Evolutionary conservation across 495 filamentous ascomycete genomes (phyloP).

Genomic region (Neurospora terricola): DNA sequence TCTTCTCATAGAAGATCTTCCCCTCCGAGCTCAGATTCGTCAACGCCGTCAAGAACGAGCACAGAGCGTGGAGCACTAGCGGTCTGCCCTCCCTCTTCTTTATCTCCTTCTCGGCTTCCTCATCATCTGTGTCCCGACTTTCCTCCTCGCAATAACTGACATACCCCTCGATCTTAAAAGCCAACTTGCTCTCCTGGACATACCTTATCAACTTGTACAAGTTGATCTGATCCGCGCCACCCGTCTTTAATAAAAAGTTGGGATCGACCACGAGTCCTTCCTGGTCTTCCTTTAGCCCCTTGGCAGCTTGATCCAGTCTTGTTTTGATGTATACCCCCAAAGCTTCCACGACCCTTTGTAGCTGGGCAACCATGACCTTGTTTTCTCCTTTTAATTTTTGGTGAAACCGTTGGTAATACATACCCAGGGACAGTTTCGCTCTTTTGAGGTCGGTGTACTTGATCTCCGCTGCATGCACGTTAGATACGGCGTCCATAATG

Average conservation of each 20-base stretch:
- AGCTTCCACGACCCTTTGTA: slow-evolving; percentile 69
- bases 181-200: slow-evolving; percentile 84
- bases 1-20: slow-evolving; percentile 66
- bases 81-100: slow-evolving; percentile 16
- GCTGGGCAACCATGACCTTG: slow-evolving; percentile 80
- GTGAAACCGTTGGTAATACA: slow-evolving; percentile 79
- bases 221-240: slow-evolving; percentile 92
- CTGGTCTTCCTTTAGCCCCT: slow-evolving; percentile 25
- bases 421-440: slow-evolving; percentile 61
- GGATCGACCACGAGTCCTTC: slow-evolving; percentile 50
- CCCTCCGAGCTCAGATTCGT: slow-evolving; percentile 87
- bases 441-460: slow-evolving; percentile 60
- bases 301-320: slow-evolving; percentile 38
- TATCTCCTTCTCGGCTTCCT: not conserved
- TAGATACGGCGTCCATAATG: slow-evolving; percentile 86
- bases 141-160: slow-evolving; percentile 46
- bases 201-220: slow-evolving; percentile 80
- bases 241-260: slow-evolving; percentile 63
- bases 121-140: not conserved
- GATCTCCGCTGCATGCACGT: slow-evolving; percentile 74
- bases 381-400: slow-evolving; percentile 83
- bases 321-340: slow-evolving; percentile 39
- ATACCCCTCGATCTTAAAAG: slow-evolving; percentile 90
- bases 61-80: slow-evolving; percentile 73
- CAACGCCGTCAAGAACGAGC: slow-evolving; percentile 70